Base-by-base conservation (phyloP, 495 filamentous ascomycete species). In the Neurospora discreta region DNA sequence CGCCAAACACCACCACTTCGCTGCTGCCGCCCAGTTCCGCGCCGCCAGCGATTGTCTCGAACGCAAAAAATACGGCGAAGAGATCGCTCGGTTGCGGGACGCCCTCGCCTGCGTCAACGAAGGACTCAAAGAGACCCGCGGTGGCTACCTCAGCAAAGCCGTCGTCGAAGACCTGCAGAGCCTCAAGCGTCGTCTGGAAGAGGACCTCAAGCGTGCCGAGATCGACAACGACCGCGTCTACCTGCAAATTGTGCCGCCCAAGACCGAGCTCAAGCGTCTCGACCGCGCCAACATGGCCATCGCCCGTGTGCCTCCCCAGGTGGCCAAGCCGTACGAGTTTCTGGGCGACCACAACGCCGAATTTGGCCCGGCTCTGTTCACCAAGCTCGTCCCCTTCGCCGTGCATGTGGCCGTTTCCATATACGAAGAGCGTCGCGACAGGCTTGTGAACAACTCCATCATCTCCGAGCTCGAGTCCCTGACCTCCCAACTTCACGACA, bases 141-240 rank as follows among this genome's bases (percentile, higher is more conserved):
- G 82, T 9, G 82, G 82, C 39, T 97, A 95, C 83, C 87, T 99
- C 44, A 97, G 91, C 80, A 94, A 93, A 74, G 85, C 87, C 0
- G 93, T 98, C 0, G 79, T 93, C 10, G 90, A 89, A 9, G 95
- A 98, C 79, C 82, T 98, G 69, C 91, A 93, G 68, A 92, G 89
- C 0, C 79, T 99, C 46, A 97, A 94, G 82, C 90, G 83, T 71
- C 89, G 90, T 69, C 91, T 98, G 3, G 84, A 89, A 60, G 94
- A 97, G 73, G 93, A 97, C 74, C 77, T 99, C 71, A 97, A 96
- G 80, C 84, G 94, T 68, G 94, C 95, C 0, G 95, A 98, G 80
- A 97, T 93, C 79, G 95, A 99, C 76, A 99, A 99, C 74, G 93
- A 99, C 80, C 81, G 96, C 68, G 97, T 99, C 20, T 99, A 98